Evolutionary conservation across 257 asterid genomes (phyloP), one percentile per base, ranked within the genome.

Genomic region (Plantago elongata): DNA sequence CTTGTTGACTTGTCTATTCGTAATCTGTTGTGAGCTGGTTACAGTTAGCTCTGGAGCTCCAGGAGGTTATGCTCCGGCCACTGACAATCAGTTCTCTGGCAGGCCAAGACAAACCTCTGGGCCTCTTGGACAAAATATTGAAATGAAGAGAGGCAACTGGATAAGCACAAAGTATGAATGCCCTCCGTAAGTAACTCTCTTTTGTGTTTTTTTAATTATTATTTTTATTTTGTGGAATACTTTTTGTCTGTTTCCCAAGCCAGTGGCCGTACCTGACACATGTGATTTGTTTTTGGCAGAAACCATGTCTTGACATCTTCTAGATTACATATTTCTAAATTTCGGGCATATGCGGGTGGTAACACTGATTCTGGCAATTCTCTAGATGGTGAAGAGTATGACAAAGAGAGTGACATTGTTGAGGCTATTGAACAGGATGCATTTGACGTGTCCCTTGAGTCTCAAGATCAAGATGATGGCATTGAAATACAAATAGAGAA

Each of bases 141-240:
- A 78, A 72, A 89, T 89, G 96, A 92, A 92, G 82, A 80, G 88
- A 77, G 99, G 99, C 27, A 97, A 92, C 79, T 92, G 99, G 99
- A 82, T 22, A 22, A 1, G 27, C 27, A 22, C 27, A 22, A 22
- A 22, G 27, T 22, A 22, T 22, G 27, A 22, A 1, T 22, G 27
- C 27, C 27, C 27, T 22, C 27, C 1, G 27, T 22, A 22, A 22
- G 27, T 22, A 22, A 22, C 27, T 22, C 27, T 22, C 27, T 22
- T 22, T 22, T 22, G 27, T 22, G 1, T 22, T 22, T 22, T 22
- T n/a, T n/a, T n/a, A n/a, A n/a, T n/a, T n/a, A n/a, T n/a, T n/a
- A 2, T 22, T 22, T 22, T 22, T 22, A 22, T 22, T 22, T 22
- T 22, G 27, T 22, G 27, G 2, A 22, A 22, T 22, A 22, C 27